Conservation (phyloP, 169 alveolate genomes). For the Plasmodium vinckei region DNA sequence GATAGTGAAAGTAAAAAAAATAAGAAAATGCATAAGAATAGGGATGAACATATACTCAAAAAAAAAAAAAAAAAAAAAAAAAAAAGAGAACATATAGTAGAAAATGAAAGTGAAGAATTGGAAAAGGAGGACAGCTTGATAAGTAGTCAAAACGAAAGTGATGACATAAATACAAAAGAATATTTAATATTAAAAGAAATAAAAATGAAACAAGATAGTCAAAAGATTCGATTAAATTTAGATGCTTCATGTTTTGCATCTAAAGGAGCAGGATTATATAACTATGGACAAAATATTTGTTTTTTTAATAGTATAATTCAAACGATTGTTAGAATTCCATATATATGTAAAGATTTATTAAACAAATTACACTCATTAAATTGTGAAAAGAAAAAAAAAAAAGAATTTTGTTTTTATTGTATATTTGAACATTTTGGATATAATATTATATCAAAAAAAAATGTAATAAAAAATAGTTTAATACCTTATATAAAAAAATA, state of each 20-base stretch:
- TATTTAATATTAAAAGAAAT: conserved; percentile 50
- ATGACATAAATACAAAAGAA: conserved; percentile 23
- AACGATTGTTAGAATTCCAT: conserved; percentile 81
- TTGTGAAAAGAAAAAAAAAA: conserved; percentile 72
- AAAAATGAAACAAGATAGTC: conserved; percentile 42
- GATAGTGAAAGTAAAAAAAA: neutral
- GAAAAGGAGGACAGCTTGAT: neutral
- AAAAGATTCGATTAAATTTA: conserved; percentile 37
- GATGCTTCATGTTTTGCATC: conserved; percentile 55
- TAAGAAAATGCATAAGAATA: neutral
- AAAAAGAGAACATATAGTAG: neutral
- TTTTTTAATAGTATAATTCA: conserved; percentile 84
- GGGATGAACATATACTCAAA: neutral
- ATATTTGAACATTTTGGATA: conserved; percentile 78
- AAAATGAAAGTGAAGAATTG: too few species aligned
- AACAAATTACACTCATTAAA: conserved; percentile 76
- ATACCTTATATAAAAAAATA: conserved; percentile 78
- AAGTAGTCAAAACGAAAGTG: neutral
- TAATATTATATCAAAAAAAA: conserved; percentile 55
- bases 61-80: conserved; percentile 9
- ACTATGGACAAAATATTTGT: conserved; percentile 85
- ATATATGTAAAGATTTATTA: conserved; percentile 78
- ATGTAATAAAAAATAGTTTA: conserved; percentile 76
- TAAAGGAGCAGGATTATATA: conserved; percentile 83
- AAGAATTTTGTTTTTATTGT: conserved; percentile 81